Base-by-base conservation (phyloP, 352 stramenopile genomes). In the Albugo laibachii region DNA sequence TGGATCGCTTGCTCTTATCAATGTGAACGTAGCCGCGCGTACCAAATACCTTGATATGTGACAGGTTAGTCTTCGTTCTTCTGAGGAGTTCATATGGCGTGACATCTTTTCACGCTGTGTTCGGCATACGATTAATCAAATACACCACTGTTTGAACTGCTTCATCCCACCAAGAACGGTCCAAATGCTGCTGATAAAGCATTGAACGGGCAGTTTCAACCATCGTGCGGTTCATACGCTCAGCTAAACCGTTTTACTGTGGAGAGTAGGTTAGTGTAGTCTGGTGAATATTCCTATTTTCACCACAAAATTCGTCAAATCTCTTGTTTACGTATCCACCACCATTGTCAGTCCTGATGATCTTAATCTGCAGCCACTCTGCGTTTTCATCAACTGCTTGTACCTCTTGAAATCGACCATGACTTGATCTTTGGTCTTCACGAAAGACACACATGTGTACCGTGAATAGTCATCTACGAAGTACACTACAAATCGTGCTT, bases 381-480 rank as follows among this genome's bases (percentile, higher is more conserved):
- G 47, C 2, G n/a, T 18, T 56, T 31, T 57, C 52, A 5, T 53
- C 5, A 14, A 49, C 37, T 3, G 36, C 37, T 6, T 40, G 46
- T 41, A 62, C 48, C 45, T 15, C 15, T 27, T 34, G 15, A 62
- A 50, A 4, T 16, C 11, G 1, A 51, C 34, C 14, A 52, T 13
- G 6, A 56, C 51, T 18, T 50, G 36, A 10, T 35, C 21, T 41
- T 52, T 51, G 3, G 34, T 31, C 19, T 0, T 1, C 13, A 56
- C 1, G 13, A 55, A 24, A 24, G 50, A 51, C 0, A 55, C 43
- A 1, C 19, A 11, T 0, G 50, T 47, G 8, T 43, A 55, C 3
- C 52, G 31, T 2, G 46, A 50, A 18, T 38, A 52, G 24, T 62
- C 46, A 34, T 64, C 53, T 12, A 60, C 56, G 16, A 59, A 59